These are phyloP conservation scores for Suillus subalutaceus DNA, from an alignment of 768 basidiomycete genomes.

Conservation along the genomic window DNA sequence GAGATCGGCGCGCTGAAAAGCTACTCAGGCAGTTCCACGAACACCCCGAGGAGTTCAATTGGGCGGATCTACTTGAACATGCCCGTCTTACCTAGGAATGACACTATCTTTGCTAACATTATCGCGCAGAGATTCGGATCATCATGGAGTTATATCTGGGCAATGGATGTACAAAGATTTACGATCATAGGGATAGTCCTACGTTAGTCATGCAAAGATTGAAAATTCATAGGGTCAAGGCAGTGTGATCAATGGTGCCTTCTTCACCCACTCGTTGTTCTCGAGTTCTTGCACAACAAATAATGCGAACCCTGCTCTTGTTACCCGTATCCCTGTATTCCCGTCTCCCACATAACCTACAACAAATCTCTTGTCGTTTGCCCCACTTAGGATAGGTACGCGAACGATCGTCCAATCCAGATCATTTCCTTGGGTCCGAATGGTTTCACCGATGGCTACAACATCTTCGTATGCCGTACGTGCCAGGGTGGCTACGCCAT, in stretches of 20 bases:
- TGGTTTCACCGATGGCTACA: slow-evolving; percentile 60
- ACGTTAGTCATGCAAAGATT: background rate
- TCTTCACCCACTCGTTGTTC: slow-evolving; percentile 61
- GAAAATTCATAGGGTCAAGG: slow-evolving; percentile 20
- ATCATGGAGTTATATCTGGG: background rate
- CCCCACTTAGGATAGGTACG: slow-evolving; percentile 63
- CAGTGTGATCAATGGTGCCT: slow-evolving; percentile 37
- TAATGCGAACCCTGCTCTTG: slow-evolving; percentile 60
- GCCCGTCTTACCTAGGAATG: slow-evolving; percentile 27
- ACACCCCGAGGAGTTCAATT: slow-evolving; percentile 75
- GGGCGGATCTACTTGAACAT: slow-evolving; percentile 75
- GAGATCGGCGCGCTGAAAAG: slow-evolving; percentile 30
- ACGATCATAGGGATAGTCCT: background rate
- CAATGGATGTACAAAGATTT: background rate
- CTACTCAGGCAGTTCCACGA: slow-evolving; percentile 78
- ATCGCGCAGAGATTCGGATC: background rate
- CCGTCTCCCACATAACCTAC: slow-evolving; percentile 74
- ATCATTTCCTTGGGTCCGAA: slow-evolving; percentile 50
- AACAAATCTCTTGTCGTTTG: slow-evolving; percentile 45
- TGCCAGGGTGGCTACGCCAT: slow-evolving; percentile 41
- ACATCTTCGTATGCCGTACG: slow-evolving; percentile 68
- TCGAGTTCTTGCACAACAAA: slow-evolving; percentile 63
- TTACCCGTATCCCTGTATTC: slow-evolving; percentile 48
- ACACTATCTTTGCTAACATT: background rate
- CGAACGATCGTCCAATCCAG: slow-evolving; percentile 73